Evolutionary conservation across 1,284 basidiomycete species (phyloP).

Genomic region (Papiliotrema terrestris): DNA sequence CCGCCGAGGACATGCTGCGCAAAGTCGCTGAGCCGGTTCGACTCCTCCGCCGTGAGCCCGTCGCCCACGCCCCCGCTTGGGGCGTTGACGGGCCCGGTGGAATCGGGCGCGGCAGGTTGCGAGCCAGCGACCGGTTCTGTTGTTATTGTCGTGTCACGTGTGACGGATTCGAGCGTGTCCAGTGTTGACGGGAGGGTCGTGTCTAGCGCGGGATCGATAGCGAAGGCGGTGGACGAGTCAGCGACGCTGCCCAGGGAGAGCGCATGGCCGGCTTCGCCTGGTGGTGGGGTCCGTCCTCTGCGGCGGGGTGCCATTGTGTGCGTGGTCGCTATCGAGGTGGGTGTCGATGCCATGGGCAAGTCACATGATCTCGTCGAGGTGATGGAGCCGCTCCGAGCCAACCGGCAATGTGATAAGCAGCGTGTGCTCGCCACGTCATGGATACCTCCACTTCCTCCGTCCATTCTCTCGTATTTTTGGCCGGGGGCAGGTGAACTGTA

Average conservation of each 20-base stretch:
- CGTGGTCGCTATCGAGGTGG: no score
- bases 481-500: not conserved
- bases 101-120: no score
- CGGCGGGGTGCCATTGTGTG: not conserved
- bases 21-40: slow-evolving; percentile 22
- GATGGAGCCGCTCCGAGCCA: no score
- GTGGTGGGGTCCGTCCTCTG: not conserved
- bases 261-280: not conserved
- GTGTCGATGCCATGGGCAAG: no score
- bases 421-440: not conserved
- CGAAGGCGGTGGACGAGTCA: slow-evolving; percentile 10
- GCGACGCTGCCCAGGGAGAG: not conserved
- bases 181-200: no score
- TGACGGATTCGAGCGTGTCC: slow-evolving; percentile 10
- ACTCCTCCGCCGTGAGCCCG: not conserved
- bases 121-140: no score
- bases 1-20: slow-evolving; percentile 23
- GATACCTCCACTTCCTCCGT: not conserved
- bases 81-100: not conserved
- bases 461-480: not conserved
- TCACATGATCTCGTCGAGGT: no score
- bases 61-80: not conserved
- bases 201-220: slow-evolving; percentile 22
- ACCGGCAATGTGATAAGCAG: no score
- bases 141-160: not conserved